These are phyloP conservation scores for Apiospora pterosperma DNA, from an alignment of 2,329 filamentous ascomycete species.

Conservation along the genomic window DNA sequence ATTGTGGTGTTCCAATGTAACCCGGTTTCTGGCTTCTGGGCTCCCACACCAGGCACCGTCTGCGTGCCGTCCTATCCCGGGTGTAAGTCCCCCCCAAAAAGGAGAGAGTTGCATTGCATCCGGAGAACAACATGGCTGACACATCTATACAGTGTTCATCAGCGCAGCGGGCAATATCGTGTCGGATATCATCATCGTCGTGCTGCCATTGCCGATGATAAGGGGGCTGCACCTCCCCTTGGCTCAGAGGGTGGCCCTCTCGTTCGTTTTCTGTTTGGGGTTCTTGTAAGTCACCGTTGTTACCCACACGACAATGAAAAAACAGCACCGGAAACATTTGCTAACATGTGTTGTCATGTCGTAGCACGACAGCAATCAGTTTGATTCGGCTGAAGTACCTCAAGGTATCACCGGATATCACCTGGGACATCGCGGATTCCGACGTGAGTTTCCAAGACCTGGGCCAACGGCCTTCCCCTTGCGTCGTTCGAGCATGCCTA, in stretches of 20 bases:
- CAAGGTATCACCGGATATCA: constrained; percentile 28
- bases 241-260: constrained; percentile 28
- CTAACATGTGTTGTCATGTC: background rate
- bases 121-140: background rate
- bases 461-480: background rate
- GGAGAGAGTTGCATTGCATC: too few species aligned
- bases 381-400: constrained; percentile 36
- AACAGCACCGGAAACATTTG: background rate
- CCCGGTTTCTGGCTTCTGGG: constrained; percentile 34
- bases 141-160: constrained; percentile 14
- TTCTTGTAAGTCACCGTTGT: constrained; percentile 30
- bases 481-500: background rate
- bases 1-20: constrained; percentile 32
- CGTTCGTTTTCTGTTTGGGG: constrained; percentile 34
- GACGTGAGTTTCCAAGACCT: background rate
- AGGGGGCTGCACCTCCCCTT: constrained; percentile 28
- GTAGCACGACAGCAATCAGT: constrained; percentile 34
- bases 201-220: constrained; percentile 33
- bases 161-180: constrained; percentile 34
- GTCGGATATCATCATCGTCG: constrained; percentile 33
- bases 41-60: constrained; percentile 18
- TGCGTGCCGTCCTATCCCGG: constrained; percentile 32
- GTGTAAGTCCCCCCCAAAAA: constrained; percentile 30
- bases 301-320: background rate
- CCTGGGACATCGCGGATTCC: constrained; percentile 32